Evolutionary conservation across 192 early-diverging fungal species (phyloP).

Genomic region (Umbelopsis ramanniana): DNA sequence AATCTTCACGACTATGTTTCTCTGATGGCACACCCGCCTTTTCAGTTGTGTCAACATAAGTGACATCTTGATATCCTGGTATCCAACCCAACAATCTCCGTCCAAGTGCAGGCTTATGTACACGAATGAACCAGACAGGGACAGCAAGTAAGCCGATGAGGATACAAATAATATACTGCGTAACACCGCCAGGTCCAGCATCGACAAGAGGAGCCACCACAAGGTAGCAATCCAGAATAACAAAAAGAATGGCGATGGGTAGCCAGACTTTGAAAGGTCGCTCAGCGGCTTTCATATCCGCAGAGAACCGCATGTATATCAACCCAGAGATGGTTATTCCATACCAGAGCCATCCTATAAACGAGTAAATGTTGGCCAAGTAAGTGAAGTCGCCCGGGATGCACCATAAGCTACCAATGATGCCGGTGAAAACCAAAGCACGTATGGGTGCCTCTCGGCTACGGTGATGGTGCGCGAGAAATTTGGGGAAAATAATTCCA

Average conservation of each 20-base stretch:
- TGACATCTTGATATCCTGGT: constrained; percentile 31
- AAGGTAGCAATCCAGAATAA: constrained; percentile 35
- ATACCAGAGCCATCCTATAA: constrained; percentile 70
- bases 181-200: constrained; percentile 32
- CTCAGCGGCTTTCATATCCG: constrained; percentile 33
- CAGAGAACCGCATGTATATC: constrained; percentile 44
- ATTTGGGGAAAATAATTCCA: constrained; percentile 62
- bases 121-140: constrained; percentile 39
- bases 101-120: constrained; percentile 35
- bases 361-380: constrained; percentile 75
- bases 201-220: constrained; percentile 40
- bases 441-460: constrained; percentile 63
- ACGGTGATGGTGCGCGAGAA: constrained; percentile 60
- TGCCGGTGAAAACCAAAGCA: constrained; percentile 62
- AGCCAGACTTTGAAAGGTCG: constrained; percentile 48
- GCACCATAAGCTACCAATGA: constrained; percentile 60
- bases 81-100: constrained; percentile 36
- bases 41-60: not conserved
- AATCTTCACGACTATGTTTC: too few species aligned
- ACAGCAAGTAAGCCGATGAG: constrained; percentile 34
- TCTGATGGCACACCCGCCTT: not conserved
- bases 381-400: constrained; percentile 64
- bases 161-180: constrained; percentile 37
- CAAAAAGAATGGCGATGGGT: constrained; percentile 31
- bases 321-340: constrained; percentile 47